phyloP scores from a whole-genome alignment of 2,329 filamentous ascomycete genomes.

The Hypoxylon sp. region DNA sequence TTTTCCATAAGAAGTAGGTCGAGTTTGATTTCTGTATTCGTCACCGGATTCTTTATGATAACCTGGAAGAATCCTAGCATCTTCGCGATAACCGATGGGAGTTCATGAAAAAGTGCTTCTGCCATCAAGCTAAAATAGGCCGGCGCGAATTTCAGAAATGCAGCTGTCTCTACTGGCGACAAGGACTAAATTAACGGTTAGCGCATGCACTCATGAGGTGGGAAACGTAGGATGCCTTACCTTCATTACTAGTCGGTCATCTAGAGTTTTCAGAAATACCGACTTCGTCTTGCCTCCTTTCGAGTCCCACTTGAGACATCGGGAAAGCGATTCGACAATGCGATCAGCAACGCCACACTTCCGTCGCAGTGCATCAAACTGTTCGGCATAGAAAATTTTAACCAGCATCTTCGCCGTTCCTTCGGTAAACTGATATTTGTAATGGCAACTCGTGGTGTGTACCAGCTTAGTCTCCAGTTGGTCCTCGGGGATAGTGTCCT shows the following conservation, averaged over 20 bases:
- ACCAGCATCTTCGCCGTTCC: slow-evolving; percentile 95
- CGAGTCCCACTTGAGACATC: slow-evolving; percentile 97
- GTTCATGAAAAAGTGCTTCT: slow-evolving; percentile 91
- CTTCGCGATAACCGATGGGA: slow-evolving; percentile 97
- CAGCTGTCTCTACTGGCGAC: slow-evolving; percentile 88
- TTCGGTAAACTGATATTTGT: slow-evolving; percentile 95
- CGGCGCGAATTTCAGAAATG: slow-evolving; percentile 93
- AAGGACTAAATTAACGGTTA: slow-evolving; percentile 67
- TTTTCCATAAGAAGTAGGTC: slow-evolving; percentile 98
- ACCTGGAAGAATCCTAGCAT: slow-evolving; percentile 99
- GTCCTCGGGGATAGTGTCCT: slow-evolving; percentile 58
- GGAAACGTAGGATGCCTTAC: slow-evolving; percentile 42
- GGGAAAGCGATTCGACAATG: slow-evolving; percentile 92
- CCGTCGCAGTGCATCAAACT: slow-evolving; percentile 91
- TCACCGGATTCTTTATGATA: slow-evolving; percentile 92
- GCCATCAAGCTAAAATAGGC: slow-evolving; percentile 98
- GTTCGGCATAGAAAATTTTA: slow-evolving; percentile 98
- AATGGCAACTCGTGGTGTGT: slow-evolving; percentile 85
- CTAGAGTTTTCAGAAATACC: slow-evolving; percentile 94
- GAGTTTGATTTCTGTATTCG: slow-evolving; percentile 92
- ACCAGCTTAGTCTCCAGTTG: slow-evolving; percentile 87
- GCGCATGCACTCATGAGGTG: slow-evolving; percentile 51
- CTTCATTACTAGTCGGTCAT: slow-evolving; percentile 93
- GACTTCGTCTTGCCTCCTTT: slow-evolving; percentile 98
- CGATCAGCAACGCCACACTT: slow-evolving; percentile 94